A percentile compares a stretch with the other conserved stretches of the same genome.
These are phyloP conservation scores for Persicaria tinctoria DNA, from an alignment of 148 eudicot genomes.

Conservation along the genomic window DNA sequence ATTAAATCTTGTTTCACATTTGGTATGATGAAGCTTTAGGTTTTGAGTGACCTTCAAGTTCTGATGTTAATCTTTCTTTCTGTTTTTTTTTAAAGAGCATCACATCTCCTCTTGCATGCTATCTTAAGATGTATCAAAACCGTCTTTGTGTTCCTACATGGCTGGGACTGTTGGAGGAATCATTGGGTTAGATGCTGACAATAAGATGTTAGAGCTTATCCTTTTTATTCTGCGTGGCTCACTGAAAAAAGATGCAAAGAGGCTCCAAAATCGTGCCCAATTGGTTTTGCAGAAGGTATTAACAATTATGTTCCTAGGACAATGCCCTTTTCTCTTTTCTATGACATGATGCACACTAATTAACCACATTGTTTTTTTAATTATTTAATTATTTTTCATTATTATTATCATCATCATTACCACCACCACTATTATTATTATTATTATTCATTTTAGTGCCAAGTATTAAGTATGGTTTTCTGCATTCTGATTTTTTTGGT, in stretches of 20 bases:
- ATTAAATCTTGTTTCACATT: neutral
- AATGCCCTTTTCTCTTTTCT: neutral
- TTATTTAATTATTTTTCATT: no score
- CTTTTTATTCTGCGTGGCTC: slow-evolving; percentile 56
- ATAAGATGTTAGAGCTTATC: slow-evolving; percentile 48
- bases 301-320: neutral
- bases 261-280: slow-evolving; percentile 39
- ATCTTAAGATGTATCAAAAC: slow-evolving; percentile 30
- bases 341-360: no score
- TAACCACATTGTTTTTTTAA: no score
- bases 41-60: neutral
- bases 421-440: no score
- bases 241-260: slow-evolving; percentile 40
- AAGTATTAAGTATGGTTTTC: no score
- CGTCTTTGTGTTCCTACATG: slow-evolving; percentile 58
- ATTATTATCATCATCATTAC: no score
- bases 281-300: slow-evolving; percentile 62
- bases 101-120: slow-evolving; percentile 18
- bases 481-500: no score
- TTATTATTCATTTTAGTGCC: no score
- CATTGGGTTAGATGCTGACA: slow-evolving; percentile 64
- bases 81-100: slow-evolving; percentile 26
- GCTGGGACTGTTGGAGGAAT: slow-evolving; percentile 93
- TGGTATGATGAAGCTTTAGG: neutral
- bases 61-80: neutral